Base-by-base conservation (phyloP, 2,329 filamentous ascomycete species). In the Davidsoniella neocaledoniae region DNA sequence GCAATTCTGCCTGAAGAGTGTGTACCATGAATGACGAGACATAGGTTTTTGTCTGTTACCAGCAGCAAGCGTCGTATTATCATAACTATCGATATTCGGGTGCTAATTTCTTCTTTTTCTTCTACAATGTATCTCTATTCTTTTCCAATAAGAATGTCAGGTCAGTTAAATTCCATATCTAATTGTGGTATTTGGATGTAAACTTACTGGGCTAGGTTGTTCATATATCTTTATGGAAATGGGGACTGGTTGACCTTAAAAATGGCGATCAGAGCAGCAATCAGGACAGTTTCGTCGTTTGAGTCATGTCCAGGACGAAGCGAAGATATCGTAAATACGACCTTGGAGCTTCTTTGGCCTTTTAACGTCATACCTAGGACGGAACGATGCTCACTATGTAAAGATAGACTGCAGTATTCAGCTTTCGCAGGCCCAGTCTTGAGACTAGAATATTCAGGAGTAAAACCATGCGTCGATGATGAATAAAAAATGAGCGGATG, bases 331-430 rank as follows among this genome's bases (percentile, higher is more conserved):
- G 25, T 38, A 21, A n/a, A 16, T 23, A 38, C 25, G 12, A 38
- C 17, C 41, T 26, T 43, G 36, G 8, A 33, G 40, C 50, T 49
- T 43, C 37, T 46, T 51, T 41, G 59, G 63, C 62, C 61, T 64
- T 65, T 66, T 66, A 58, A 54, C 53, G 65, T 66, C 64, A 53
- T 67, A 59, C 65, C 63, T 60, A 68, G 65, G 66, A 60, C 58
- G 54, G 40, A 59, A 33, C 5, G 8, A 33, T 33, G 6, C 6
- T 9, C 10, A 9, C 26, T 9, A 33, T 12, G 10, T 33, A 1
- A 21, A 21, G 10, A 6, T 29, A 33, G 8, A 33, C 3, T 33
- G 26, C 8, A 40, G 38, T 16, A 14, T 40, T 17, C 17, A 14
- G n/a, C 14, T 12, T 8, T 8, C 14, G n/a, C 7, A 7, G 17